These are phyloP conservation scores for Heliosperma pusillum DNA, from an alignment of 148 eudicot genomes.

Conservation along the genomic window DNA sequence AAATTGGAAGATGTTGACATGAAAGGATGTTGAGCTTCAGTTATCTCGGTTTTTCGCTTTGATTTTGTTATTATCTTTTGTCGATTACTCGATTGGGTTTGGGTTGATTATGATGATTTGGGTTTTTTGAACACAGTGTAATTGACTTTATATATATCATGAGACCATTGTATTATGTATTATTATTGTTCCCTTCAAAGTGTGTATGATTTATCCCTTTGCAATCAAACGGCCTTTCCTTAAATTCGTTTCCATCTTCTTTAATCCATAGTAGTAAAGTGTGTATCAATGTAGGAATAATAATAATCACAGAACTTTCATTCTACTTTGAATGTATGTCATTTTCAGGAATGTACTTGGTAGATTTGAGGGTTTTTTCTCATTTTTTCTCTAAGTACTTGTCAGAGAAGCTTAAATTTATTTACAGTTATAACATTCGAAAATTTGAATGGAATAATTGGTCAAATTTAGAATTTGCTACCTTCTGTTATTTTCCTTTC, in stretches of 20 bases:
- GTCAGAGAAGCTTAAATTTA: no score
- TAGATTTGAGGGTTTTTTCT: no score
- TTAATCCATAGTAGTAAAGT: not conserved
- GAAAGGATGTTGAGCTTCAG: constrained; percentile 46
- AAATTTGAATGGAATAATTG: no score
- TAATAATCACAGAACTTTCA: no score
- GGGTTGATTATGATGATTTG: constrained; percentile 8
- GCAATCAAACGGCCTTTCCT: constrained; percentile 1
- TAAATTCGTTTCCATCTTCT: not conserved
- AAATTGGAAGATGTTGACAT: constrained; percentile 39
- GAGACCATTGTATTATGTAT: constrained; percentile 18
- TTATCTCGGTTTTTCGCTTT: not conserved
- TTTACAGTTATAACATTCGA: no score
- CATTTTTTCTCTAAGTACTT: no score
- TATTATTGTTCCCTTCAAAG: constrained; percentile 16
- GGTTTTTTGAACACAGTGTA: constrained; percentile 16
- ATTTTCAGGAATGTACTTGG: no score
- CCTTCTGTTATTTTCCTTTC: no score
- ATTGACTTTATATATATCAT: constrained; percentile 8
- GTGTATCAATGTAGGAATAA: no score
- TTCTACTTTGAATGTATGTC: no score
- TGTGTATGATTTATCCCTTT: constrained; percentile 5
- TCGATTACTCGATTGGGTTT: constrained; percentile 7
- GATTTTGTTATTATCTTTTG: not conserved
- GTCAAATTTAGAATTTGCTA: no score